These are phyloP conservation scores for Silene conica DNA, from an alignment of 148 eudicot species.

Conservation along the genomic window DNA sequence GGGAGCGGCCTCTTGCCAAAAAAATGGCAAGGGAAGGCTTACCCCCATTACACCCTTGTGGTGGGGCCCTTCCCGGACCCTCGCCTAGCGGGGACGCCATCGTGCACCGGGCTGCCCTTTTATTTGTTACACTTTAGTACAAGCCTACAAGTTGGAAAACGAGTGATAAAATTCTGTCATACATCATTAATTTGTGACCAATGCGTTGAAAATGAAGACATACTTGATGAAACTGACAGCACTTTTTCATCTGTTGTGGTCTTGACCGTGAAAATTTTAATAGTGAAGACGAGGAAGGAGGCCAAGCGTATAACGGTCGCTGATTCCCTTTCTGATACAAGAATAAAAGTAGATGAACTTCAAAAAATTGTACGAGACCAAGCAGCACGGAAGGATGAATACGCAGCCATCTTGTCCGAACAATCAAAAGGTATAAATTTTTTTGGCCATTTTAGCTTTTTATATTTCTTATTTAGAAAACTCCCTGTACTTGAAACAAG, in stretches of 20 bases:
- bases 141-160: neutral
- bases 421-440: constrained; percentile 57
- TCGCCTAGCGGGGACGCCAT: too few relatives aligned
- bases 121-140: neutral
- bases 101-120: too few relatives aligned
- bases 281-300: constrained; percentile 88
- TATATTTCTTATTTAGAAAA: neutral
- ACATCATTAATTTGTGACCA: neutral
- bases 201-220: neutral
- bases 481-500: neutral
- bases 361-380: constrained; percentile 60
- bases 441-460: neutral
- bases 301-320: constrained; percentile 54
- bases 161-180: neutral
- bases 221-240: neutral
- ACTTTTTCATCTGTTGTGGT: constrained; percentile 11
- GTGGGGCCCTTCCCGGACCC: too few relatives aligned
- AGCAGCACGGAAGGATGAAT: constrained; percentile 57
- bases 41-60: too few relatives aligned
- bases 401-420: constrained; percentile 53
- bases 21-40: too few relatives aligned
- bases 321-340: constrained; percentile 57
- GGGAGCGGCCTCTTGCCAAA: too few relatives aligned
- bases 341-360: constrained; percentile 63
- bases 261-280: constrained; percentile 14